Conservation (phyloP, 805 yeast species). For the Barnettozyma salicaria region DNA sequence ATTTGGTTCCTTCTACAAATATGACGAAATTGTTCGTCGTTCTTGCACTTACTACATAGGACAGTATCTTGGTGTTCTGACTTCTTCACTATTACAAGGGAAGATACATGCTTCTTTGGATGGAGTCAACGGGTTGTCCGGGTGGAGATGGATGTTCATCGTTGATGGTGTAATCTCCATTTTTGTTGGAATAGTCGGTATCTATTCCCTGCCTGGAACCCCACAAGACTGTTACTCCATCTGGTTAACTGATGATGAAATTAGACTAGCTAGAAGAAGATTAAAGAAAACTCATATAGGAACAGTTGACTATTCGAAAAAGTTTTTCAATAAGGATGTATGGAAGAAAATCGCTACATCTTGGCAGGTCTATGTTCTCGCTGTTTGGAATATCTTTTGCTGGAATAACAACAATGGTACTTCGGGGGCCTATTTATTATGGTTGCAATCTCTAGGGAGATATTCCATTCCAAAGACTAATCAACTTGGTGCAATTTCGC, state of each 20-base stretch:
- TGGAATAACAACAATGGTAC: slow-evolving; percentile 48
- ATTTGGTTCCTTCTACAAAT: slow-evolving; percentile 52
- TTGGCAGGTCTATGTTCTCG: slow-evolving; percentile 54
- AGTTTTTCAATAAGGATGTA: slow-evolving; percentile 35
- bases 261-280: slow-evolving; percentile 44
- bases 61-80: slow-evolving; percentile 54
- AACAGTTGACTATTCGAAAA: slow-evolving; percentile 20
- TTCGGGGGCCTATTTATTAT: slow-evolving; percentile 36
- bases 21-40: slow-evolving; percentile 53
- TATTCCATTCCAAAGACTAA: slow-evolving; percentile 36
- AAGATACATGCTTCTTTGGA: slow-evolving; percentile 38
- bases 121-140: slow-evolving; percentile 41
- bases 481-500: slow-evolving; percentile 36
- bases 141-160: slow-evolving; percentile 67
- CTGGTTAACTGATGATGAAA: slow-evolving; percentile 52
- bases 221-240: slow-evolving; percentile 52
- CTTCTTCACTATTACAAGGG: slow-evolving; percentile 54
- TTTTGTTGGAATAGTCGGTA: slow-evolving; percentile 23
- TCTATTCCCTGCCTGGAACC: slow-evolving; percentile 51
- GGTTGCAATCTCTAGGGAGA: slow-evolving; percentile 44
- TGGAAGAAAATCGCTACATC: slow-evolving; percentile 50
- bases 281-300: slow-evolving; percentile 32
- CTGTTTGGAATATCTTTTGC: slow-evolving; percentile 48
- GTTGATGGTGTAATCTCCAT: slow-evolving; percentile 56
- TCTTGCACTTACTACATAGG: slow-evolving; percentile 59